phyloP scores from a whole-genome alignment of 352 stramenopile genomes.

The Phytophthora cactorum region DNA sequence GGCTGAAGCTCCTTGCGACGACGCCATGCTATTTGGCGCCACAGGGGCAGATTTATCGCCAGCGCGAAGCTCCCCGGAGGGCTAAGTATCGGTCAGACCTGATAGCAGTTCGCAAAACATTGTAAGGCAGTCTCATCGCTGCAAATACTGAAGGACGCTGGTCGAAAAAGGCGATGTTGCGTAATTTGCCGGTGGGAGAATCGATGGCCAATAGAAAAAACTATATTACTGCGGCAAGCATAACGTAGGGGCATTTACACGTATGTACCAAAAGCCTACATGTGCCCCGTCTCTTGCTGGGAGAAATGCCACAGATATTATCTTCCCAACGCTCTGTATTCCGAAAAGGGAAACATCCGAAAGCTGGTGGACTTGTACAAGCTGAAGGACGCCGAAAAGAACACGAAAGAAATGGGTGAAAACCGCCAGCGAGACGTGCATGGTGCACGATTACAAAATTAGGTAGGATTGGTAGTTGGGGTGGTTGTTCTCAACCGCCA shows the following conservation, averaged over 20 bases:
- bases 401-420: too few species aligned
- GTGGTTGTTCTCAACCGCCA: too few species aligned
- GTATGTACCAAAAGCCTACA: background rate
- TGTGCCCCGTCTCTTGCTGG: background rate
- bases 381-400: too few species aligned
- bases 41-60: background rate
- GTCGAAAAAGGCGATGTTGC: slow-evolving; percentile 16
- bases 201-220: slow-evolving; percentile 23
- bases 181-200: slow-evolving; percentile 29
- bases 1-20: background rate
- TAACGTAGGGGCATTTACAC: slow-evolving; percentile 17
- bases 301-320: background rate
- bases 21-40: slow-evolving; percentile 3
- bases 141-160: background rate
- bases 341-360: background rate
- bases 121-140: slow-evolving; percentile 4
- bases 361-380: background rate
- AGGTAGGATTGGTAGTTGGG: too few species aligned
- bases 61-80: background rate
- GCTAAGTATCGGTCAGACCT: background rate
- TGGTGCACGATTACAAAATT: too few species aligned
- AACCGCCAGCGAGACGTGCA: too few species aligned
- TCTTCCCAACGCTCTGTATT: background rate
- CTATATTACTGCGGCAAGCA: slow-evolving; percentile 28
- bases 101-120: slow-evolving; percentile 5